Base-by-base conservation (phyloP, 257 asterid genomes). In the Dorcoceras hygrometricum region DNA sequence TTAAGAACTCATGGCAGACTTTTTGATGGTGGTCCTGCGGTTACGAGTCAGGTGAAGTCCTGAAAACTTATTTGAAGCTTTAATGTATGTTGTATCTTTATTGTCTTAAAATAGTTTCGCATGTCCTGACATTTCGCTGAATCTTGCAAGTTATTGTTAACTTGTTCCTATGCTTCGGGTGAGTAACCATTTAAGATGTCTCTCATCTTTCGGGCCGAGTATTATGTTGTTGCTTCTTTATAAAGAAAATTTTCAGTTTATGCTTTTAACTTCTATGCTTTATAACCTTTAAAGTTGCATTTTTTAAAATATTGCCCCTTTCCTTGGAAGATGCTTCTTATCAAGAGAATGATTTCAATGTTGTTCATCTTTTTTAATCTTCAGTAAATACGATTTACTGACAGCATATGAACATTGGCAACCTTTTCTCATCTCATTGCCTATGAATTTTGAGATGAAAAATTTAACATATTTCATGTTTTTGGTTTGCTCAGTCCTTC, bases 1-100 rank as follows among this genome's bases (percentile, higher is more conserved):
- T 82, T 92, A 65, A 89, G 98, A 82, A 83, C 87, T 11, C 68
- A 83, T 69, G 96, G 96, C 56, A 79, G 81, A 64, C 97, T 92
- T 68, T 79, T 77, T 71, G 89, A 81, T 63, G 79, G 67, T 43
- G 92, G 97, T 55, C 96, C 93, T 68, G 50, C 80, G 23, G 87
- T 87, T 67, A 89, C 98, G 6, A 92, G 88, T 78, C 97, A 87
- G 98, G 98, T 92, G 77, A 25, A 36, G 71, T 39, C 58, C 51
- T 64, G 48, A 20, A 48, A 53, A 62, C 22, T 43, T 32, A 12
- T 23, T 71, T 66, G 46, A 25, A 20, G 27, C 23, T 60, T 55
- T 26, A 8, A 20, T 25, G 3, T 67, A 31, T 59, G 32, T 18
- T 6, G 24, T 59, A 59, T 31, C 29, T 59, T 14, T 14, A 3